Conservation (phyloP, 2,329 filamentous ascomycete species). For the Fusarium graminum region DNA sequence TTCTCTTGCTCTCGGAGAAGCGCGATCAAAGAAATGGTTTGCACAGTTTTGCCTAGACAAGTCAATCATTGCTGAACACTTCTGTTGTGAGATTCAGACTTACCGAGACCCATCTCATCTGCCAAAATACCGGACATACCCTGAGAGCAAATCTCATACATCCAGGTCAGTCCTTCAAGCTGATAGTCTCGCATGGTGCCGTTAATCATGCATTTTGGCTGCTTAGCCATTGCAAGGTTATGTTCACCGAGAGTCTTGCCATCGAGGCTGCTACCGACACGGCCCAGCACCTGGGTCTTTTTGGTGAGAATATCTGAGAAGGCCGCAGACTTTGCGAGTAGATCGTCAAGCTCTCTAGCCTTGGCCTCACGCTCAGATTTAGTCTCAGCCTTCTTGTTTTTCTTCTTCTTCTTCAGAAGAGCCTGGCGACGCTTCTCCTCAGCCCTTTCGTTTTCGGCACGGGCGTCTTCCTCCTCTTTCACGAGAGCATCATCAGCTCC, state of each 20-base stretch:
- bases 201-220: constrained; percentile 86
- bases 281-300: constrained; percentile 72
- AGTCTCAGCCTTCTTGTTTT: constrained; percentile 64
- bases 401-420: constrained; percentile 55
- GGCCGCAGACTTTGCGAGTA: constrained; percentile 69
- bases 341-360: constrained; percentile 69
- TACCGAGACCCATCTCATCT: constrained; percentile 90
- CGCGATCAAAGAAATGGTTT: constrained; percentile 89
- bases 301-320: constrained; percentile 74
- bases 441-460: constrained; percentile 58
- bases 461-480: constrained; percentile 55
- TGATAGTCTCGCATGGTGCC: constrained; percentile 96
- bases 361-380: constrained; percentile 69
- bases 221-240: constrained; percentile 82
- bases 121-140: constrained; percentile 92
- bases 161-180: constrained; percentile 93
- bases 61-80: constrained; percentile 19
- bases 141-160: constrained; percentile 84
- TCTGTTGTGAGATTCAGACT: constrained; percentile 21
- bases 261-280: constrained; percentile 71
- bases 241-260: constrained; percentile 72
- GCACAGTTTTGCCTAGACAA: constrained; percentile 82
- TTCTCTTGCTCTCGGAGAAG: constrained; percentile 87
- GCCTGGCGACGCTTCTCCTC: constrained; percentile 63
- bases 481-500: constrained; percentile 50